Percentiles rank a stretch among this genome's conserved stretches.
phyloP scores from a whole-genome alignment of 805 yeast genomes.

The Saitoella complicata region DNA sequence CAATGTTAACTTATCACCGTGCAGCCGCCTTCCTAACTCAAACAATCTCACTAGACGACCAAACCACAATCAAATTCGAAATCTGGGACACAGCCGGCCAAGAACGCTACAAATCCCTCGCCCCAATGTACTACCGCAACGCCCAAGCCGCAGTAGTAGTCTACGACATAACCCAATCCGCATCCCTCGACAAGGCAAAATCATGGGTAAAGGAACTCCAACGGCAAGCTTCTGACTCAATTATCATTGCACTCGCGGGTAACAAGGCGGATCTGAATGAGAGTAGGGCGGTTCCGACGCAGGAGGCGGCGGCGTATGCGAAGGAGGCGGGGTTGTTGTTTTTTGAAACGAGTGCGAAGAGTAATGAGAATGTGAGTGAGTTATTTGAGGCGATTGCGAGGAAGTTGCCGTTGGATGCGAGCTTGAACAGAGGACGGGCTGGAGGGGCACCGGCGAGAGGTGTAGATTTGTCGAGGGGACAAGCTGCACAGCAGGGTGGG shows the following conservation, averaged over 20 bases:
- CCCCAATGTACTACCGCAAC: conserved; percentile 72
- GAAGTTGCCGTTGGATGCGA: conserved; percentile 15
- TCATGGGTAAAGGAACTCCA: conserved; percentile 86
- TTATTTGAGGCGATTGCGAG: conserved; percentile 28
- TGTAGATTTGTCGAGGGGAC: conserved; percentile 17
- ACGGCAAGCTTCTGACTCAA: conserved; percentile 57
- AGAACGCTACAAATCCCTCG: conserved; percentile 64
- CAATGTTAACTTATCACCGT: background rate
- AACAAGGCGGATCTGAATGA: conserved; percentile 57
- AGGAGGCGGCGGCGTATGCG: conserved; percentile 73
- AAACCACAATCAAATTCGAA: background rate
- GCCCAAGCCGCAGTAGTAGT: conserved; percentile 77
- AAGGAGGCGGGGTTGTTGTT: conserved; percentile 81
- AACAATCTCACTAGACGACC: conserved; percentile 31
- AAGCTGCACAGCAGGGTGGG: conserved; percentile 14
- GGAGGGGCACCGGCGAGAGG: conserved; percentile 20
- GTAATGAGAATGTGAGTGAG: conserved; percentile 42
- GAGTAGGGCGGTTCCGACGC: conserved; percentile 29
- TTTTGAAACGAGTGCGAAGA: conserved; percentile 62
- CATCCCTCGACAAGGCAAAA: conserved; percentile 64
- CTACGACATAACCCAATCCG: conserved; percentile 54
- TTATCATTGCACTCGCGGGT: conserved; percentile 76
- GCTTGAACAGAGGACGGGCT: conserved; percentile 23
- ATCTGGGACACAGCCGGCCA: conserved; percentile 60
- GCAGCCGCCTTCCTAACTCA: conserved; percentile 85